phyloP scores from a whole-genome alignment of 116 monocot genomes.

The Posidonia oceanica region DNA sequence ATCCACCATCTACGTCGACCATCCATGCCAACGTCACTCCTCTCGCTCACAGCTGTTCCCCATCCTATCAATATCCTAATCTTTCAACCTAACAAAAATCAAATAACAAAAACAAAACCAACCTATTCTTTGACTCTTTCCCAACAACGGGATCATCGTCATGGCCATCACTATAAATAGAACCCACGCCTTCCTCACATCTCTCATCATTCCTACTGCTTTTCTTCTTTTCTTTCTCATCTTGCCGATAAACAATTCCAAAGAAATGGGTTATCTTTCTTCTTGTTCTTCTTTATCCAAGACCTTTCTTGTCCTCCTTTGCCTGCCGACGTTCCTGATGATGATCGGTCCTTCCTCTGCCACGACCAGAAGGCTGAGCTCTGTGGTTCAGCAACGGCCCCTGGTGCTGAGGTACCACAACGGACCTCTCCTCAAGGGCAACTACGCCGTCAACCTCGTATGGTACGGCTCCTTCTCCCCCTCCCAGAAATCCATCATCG shows the following conservation, averaged over 20 bases:
- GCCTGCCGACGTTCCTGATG: too few species aligned
- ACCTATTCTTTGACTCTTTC: not conserved
- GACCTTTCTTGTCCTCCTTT: not conserved
- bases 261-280: not conserved
- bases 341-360: not conserved
- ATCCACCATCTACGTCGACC: not conserved
- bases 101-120: not conserved
- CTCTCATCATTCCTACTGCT: not conserved
- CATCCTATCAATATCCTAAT: not conserved
- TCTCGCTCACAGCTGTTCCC: not conserved
- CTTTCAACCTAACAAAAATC: not conserved
- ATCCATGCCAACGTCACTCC: not conserved
- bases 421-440: conserved; percentile 13
- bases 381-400: not conserved
- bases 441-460: conserved; percentile 4
- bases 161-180: not conserved
- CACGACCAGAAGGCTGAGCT: not conserved
- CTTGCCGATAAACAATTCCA: not conserved
- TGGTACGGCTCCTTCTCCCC: conserved; percentile 16
- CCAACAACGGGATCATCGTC: not conserved
- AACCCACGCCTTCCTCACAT: not conserved
- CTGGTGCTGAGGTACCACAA: conserved; percentile 13
- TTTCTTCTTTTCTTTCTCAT: not conserved
- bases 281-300: not conserved
- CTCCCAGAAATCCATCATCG: conserved; percentile 11